phyloP scores from a whole-genome alignment of 2,329 filamentous ascomycete genomes.

The Trichoderma oligosporum region DNA sequence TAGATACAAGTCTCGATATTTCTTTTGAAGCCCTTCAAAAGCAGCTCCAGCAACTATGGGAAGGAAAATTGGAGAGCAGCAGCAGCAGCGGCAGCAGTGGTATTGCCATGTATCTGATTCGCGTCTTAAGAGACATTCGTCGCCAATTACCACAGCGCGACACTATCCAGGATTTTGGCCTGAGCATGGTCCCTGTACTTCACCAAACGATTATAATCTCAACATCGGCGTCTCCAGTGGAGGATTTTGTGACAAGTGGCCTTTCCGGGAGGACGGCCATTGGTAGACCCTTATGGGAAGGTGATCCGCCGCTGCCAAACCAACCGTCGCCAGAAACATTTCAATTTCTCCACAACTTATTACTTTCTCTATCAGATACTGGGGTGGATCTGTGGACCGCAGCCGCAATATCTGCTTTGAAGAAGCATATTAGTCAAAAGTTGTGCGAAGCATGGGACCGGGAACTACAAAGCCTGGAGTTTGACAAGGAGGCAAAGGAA shows the following conservation, averaged over 20 bases:
- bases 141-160: constrained; percentile 56
- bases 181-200: constrained; percentile 58
- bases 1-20: constrained; percentile 52
- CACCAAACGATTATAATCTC: constrained; percentile 58
- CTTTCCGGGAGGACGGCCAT: constrained; percentile 48
- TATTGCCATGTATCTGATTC: constrained; percentile 64
- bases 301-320: constrained; percentile 66
- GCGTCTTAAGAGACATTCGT: constrained; percentile 71
- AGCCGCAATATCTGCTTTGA: constrained; percentile 60
- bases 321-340: constrained; percentile 76
- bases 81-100: constrained; percentile 50
- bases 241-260: constrained; percentile 42
- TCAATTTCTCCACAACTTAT: constrained; percentile 63
- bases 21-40: constrained; percentile 58
- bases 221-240: constrained; percentile 48
- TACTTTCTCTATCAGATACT: constrained; percentile 61
- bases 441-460: constrained; percentile 49
- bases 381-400: constrained; percentile 82
- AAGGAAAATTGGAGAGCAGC: constrained; percentile 41
- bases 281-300: constrained; percentile 75
- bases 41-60: constrained; percentile 51
- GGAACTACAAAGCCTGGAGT: constrained; percentile 35
- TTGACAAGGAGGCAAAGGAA: constrained; percentile 16
- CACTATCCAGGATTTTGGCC: constrained; percentile 52
- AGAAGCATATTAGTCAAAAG: constrained; percentile 49